Evolutionary conservation across 2,329 filamentous ascomycete species (phyloP), one percentile per base, ranked within the genome.

Genomic region (Cladosporium sp.): DNA sequence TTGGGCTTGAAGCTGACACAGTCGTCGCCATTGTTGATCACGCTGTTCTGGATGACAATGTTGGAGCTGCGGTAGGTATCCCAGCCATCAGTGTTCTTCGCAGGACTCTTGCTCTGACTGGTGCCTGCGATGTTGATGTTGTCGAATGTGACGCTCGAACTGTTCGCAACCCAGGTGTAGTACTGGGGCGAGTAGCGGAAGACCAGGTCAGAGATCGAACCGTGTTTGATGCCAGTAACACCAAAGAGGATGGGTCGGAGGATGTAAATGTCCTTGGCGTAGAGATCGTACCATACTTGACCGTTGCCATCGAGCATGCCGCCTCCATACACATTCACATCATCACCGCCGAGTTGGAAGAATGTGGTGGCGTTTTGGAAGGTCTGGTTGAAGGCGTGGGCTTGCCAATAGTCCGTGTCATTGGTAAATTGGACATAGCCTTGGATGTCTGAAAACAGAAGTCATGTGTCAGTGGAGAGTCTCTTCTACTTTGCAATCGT

Each of bases 1-100:
- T 91, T 92, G 21, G 89, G 89, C 77, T 92, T 92, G 83, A 92
- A 91, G 0, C 88, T 88, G 14, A 92, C 87, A 67, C 90, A 92
- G 74, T 92, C 87, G 73, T 91, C 88, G 41, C 86, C 87, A 70
- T 90, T 90, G 74, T 86, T 81, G 69, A 88, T 84, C 30, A 84
- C 76, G 0, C 86, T 90, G 74, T 91, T 86, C 72, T 91, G 88
- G 41, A 91, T 90, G 0, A 88, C 84, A 41, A 91, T 82, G 59
- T 85, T 84, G 28, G 82, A 78, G 14, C 84, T 86, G 8, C 87
- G 85, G 73, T 90, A 88, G 0, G 85, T 88, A 69, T 89, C 74
- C 73, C 74, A 76, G 18, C 73, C 74, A 64, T 74, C 71, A 14
- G 87, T 90, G 75, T 91, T 91, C 76, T 88, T 87, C 3, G 87